A percentile compares a stretch with the other conserved stretches of the same genome.
phyloP scores from a whole-genome alignment of 2,329 filamentous ascomycete genomes.

The Penicillium hesseltinei region DNA sequence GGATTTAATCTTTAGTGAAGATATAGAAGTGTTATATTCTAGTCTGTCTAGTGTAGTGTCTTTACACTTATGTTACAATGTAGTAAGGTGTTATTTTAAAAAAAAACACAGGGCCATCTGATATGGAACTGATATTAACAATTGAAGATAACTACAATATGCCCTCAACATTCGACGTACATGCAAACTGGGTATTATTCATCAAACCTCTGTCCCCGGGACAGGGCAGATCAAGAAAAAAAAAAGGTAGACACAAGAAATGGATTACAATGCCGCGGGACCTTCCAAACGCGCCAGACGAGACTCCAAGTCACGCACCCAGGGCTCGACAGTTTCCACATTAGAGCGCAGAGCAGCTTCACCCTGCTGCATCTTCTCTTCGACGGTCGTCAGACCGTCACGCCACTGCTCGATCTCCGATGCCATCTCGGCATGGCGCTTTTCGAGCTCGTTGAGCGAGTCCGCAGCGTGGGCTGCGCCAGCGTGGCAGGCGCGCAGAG shows the following conservation, averaged over 20 bases:
- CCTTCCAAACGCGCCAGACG: slow-evolving; percentile 63
- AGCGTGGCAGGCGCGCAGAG: slow-evolving; percentile 78
- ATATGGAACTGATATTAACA: slow-evolving; percentile 4
- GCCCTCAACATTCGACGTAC: slow-evolving; percentile 4
- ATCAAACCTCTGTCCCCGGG: slow-evolving; percentile 11
- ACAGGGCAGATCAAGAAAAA: slow-evolving; percentile 9
- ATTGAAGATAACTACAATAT: slow-evolving; percentile 7
- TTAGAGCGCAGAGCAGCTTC: slow-evolving; percentile 73
- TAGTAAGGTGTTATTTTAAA: not conserved
- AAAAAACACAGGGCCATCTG: not conserved
- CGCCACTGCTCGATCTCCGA: slow-evolving; percentile 83
- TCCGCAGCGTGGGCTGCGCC: slow-evolving; percentile 80
- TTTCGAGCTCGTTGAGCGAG: slow-evolving; percentile 73
- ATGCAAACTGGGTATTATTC: slow-evolving; percentile 28
- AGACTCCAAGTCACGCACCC: slow-evolving; percentile 83
- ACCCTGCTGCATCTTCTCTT: slow-evolving; percentile 68
- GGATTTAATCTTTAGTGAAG: not conserved
- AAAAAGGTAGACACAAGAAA: slow-evolving; percentile 1
- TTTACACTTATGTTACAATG: not conserved
- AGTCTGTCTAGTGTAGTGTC: not conserved
- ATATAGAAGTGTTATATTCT: not conserved
- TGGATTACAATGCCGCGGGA: slow-evolving; percentile 14
- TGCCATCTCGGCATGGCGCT: slow-evolving; percentile 76
- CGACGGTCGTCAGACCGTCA: slow-evolving; percentile 74
- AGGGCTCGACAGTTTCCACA: slow-evolving; percentile 78